phyloP scores from a whole-genome alignment of 768 basidiomycete genomes.

The Leccinum arenicola region DNA sequence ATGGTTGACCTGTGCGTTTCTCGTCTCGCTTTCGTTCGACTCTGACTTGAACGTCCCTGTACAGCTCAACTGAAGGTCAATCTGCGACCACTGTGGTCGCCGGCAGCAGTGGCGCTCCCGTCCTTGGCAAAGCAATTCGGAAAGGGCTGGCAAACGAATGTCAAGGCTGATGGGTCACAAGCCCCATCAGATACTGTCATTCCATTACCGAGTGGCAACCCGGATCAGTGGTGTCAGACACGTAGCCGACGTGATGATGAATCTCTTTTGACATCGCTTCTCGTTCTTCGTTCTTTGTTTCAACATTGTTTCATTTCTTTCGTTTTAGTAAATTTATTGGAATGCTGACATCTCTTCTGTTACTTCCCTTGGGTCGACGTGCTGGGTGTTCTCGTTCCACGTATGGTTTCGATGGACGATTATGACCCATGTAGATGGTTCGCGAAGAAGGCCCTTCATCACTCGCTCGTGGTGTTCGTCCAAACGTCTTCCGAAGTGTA shows the following conservation, averaged over 20 bases:
- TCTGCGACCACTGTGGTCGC: too few relatives aligned
- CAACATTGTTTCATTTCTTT: background rate
- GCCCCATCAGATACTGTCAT: background rate
- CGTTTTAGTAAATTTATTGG: background rate
- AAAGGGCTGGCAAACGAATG: too few relatives aligned
- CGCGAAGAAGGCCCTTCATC: slow-evolving; percentile 81
- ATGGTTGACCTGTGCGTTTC: too few relatives aligned
- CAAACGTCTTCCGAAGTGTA: slow-evolving; percentile 83
- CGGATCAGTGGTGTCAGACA: background rate
- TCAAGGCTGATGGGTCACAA: too few relatives aligned
- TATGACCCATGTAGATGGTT: slow-evolving; percentile 59
- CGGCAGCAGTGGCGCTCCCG: too few relatives aligned
- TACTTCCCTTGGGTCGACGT: background rate
- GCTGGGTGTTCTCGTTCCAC: background rate
- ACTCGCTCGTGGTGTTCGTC: slow-evolving; percentile 71
- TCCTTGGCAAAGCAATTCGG: too few relatives aligned
- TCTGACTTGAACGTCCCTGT: too few relatives aligned
- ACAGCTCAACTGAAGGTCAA: too few relatives aligned
- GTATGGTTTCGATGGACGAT: background rate
- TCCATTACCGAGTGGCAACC: background rate
- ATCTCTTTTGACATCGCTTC: too few relatives aligned
- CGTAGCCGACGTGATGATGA: background rate
- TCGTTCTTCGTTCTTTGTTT: background rate
- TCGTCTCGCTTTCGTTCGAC: too few relatives aligned
- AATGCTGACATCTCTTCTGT: slow-evolving; percentile 7